phyloP scores from a whole-genome alignment of 768 basidiomycete genomes.

The Auricularia heimuer region DNA sequence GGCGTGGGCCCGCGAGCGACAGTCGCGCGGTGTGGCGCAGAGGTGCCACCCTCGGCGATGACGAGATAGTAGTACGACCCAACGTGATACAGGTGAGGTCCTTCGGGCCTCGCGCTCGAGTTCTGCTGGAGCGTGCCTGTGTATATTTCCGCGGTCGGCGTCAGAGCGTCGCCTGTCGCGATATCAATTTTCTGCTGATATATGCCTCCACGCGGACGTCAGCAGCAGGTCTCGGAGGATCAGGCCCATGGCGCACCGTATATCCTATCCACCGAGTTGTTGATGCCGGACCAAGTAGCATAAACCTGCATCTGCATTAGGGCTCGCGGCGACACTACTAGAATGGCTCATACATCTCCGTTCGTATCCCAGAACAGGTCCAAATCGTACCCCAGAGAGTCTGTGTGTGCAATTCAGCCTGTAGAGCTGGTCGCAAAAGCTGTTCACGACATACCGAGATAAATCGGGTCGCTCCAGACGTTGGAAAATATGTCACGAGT shows the following conservation, averaged over 20 bases:
- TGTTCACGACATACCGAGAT: not conserved
- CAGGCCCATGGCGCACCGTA: not conserved
- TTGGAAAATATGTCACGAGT: not conserved
- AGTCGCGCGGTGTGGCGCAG: not conserved
- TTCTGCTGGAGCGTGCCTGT: not conserved
- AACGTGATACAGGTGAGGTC: not conserved
- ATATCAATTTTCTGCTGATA: not conserved
- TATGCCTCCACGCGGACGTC: not conserved
- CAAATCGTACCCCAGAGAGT: not conserved
- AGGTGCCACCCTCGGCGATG: not conserved
- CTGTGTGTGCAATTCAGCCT: not conserved
- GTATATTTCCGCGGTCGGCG: not conserved
- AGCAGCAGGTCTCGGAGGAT: too few relatives aligned
- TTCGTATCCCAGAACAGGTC: conserved; percentile 17
- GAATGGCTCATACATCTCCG: conserved; percentile 10
- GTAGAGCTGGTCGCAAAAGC: not conserved
- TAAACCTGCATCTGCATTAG: not conserved
- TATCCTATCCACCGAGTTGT: not conserved
- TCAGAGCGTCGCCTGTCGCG: not conserved
- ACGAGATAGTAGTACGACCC: not conserved
- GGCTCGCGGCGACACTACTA: not conserved
- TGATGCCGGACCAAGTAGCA: not conserved
- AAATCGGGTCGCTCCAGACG: not conserved
- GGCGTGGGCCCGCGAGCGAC: not conserved
- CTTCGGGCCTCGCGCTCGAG: not conserved